phyloP scores from a whole-genome alignment of 441 rosid genomes.

The Populus hybrid region DNA sequence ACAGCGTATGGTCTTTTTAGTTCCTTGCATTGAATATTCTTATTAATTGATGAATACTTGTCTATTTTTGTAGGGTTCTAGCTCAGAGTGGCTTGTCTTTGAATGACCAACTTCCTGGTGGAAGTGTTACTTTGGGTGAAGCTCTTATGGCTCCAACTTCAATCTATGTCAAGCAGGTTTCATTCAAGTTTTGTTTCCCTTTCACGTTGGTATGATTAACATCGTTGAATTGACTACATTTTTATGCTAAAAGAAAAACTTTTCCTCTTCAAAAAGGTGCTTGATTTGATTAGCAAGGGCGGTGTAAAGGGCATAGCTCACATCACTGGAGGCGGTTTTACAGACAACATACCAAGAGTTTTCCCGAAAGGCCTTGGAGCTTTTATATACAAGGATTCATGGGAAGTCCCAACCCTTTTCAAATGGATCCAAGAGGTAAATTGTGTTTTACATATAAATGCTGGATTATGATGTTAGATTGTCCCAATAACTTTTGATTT shows the following conservation, averaged over 20 bases:
- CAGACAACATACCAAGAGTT: constrained; percentile 87
- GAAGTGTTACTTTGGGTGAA: constrained; percentile 54
- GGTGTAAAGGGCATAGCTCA: constrained; percentile 96
- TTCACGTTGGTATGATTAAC: background rate
- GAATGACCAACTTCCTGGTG: constrained; percentile 66
- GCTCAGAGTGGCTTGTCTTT: constrained; percentile 59
- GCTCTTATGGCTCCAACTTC: constrained; percentile 93
- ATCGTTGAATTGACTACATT: background rate
- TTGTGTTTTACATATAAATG: background rate
- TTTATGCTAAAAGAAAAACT: background rate
- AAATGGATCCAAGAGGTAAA: constrained; percentile 91
- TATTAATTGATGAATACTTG: background rate
- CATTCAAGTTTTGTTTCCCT: constrained; percentile 6
- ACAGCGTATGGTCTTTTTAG: background rate
- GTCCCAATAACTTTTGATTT: background rate
- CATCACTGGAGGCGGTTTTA: constrained; percentile 94
- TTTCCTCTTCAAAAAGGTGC: constrained; percentile 43
- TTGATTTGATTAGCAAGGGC: constrained; percentile 72
- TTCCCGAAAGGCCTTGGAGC: constrained; percentile 85
- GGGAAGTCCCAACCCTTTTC: constrained; percentile 73
- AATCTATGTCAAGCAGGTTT: constrained; percentile 88
- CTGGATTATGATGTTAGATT: background rate
- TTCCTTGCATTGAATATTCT: background rate
- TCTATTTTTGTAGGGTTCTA: constrained; percentile 48
- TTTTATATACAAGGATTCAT: constrained; percentile 52